Conservation (phyloP, 768 basidiomycete species). For the Cytidiella melzeri region DNA sequence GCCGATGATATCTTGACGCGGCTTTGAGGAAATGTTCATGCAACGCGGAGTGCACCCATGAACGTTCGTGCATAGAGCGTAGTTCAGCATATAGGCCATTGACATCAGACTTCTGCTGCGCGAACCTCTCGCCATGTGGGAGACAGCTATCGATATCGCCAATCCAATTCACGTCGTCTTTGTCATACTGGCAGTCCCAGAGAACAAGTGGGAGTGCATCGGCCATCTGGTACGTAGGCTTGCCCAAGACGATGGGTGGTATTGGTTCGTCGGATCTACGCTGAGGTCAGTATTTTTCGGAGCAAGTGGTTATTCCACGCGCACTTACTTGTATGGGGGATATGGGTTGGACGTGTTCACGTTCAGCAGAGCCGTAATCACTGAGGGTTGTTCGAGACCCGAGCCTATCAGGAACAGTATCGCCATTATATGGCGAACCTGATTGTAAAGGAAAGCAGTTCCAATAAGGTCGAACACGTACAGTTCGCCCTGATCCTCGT, state of each 20-base stretch:
- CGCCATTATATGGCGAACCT: conserved; percentile 93
- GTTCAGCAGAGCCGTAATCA: conserved; percentile 73
- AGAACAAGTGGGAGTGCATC: conserved; percentile 86
- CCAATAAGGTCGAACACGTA: conserved; percentile 84
- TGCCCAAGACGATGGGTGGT: conserved; percentile 52
- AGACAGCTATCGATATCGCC: conserved; percentile 9
- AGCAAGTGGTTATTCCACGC: too few relatives aligned
- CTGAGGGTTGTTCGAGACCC: conserved; percentile 64
- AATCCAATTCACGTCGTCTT: conserved; percentile 61
- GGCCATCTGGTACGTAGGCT: conserved; percentile 93
- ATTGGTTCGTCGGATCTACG: conserved; percentile 23
- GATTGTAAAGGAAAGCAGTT: conserved; percentile 89
- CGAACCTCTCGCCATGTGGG: too few relatives aligned
- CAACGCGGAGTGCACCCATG: conserved; percentile 58
- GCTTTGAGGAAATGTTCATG: conserved; percentile 61
- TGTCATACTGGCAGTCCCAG: conserved; percentile 80
- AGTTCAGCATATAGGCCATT: conserved; percentile 22
- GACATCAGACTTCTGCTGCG: conserved; percentile 15
- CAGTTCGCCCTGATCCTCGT: conserved; percentile 23
- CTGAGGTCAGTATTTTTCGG: too few relatives aligned
- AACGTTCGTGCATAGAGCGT: conserved; percentile 48
- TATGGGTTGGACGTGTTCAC: conserved; percentile 42
- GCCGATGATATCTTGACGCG: conserved; percentile 43
- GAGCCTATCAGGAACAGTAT: conserved; percentile 84
- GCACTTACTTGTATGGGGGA: conserved; percentile 21